Conservation (phyloP, 306 rosid species). For the Vigna mungo region DNA sequence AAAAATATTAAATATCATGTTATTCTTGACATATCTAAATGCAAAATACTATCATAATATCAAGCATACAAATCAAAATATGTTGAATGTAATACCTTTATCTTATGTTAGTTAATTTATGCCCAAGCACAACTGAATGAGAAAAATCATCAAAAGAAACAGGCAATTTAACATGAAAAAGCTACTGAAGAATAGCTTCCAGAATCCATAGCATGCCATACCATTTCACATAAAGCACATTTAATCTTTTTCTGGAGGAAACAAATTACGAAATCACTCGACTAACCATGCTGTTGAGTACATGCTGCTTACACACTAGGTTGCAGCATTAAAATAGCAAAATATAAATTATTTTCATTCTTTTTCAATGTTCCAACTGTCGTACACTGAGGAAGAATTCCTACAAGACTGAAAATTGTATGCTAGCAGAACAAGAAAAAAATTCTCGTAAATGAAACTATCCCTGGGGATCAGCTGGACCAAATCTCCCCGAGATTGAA, state of each 20-base stretch:
- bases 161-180: slow-evolving; percentile 17
- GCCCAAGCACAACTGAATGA: slow-evolving; percentile 2
- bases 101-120: slow-evolving; percentile 16
- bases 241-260: background rate
- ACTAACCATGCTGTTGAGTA: background rate
- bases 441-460: background rate
- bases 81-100: background rate
- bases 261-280: background rate
- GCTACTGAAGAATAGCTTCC: background rate
- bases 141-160: background rate
- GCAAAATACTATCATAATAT: slow-evolving; percentile 31
- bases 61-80: slow-evolving; percentile 24
- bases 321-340: background rate
- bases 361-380: background rate
- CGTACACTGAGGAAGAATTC: background rate
- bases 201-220: background rate
- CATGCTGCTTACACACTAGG: background rate
- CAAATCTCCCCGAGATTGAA: background rate
- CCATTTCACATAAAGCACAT: slow-evolving; percentile 3
- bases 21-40: slow-evolving; percentile 14
- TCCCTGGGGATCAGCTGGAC: background rate
- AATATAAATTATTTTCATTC: background rate
- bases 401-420: background rate
- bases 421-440: slow-evolving; percentile 3
- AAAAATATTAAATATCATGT: background rate